Evolutionary conservation across 768 basidiomycete species (phyloP), one percentile per base, ranked within the genome.

Genomic region (Lactarius pseudohatsudake): DNA sequence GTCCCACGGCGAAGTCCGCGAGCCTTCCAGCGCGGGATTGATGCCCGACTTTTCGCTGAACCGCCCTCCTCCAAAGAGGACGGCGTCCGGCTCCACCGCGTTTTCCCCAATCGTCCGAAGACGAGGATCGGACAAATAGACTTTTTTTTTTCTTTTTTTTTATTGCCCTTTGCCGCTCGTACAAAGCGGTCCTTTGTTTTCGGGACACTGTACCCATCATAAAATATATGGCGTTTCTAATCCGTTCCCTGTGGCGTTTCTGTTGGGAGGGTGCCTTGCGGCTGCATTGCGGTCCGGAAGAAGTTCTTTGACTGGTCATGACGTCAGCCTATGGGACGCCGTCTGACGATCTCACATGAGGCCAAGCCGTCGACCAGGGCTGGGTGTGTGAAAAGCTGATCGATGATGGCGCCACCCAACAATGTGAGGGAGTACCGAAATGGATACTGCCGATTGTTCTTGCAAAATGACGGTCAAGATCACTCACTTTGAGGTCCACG

Each of bases 401-500:
- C 26, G 47, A 28, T 53, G 22, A 53, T 53, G 26, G 11, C 50
- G 50, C 50, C 50, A 53, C 50, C 26, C 4, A 26, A 22, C n/a
- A 22, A 22, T 4, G 41, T 41, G 41, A 34, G 34, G 34, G 9
- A 11, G 0, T 22, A 11, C 47, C n/a, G 10, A 22, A 50, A 22
- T 15, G 9, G 22, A 4, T 13, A 50, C n/a, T 11, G 47, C 22
- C 47, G 47, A 50, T 50, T 50, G 47, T 22, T 50, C 47, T 50
- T 50, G 26, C 38, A 1, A 41, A 61, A 77, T 76, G 76, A 57
- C 76, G 8, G 66, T 74, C 66, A 86, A 74, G 64, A 88, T 89
- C 67, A 85, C 82, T 7, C 81, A 78, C 59, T 87, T 80, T 68
- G 80, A 85, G 71, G 86, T 81, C 9, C 85, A 86, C 71, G 88